Base-by-base conservation (phyloP, 2,329 filamentous ascomycete species). In the Apiospora pterosperma region DNA sequence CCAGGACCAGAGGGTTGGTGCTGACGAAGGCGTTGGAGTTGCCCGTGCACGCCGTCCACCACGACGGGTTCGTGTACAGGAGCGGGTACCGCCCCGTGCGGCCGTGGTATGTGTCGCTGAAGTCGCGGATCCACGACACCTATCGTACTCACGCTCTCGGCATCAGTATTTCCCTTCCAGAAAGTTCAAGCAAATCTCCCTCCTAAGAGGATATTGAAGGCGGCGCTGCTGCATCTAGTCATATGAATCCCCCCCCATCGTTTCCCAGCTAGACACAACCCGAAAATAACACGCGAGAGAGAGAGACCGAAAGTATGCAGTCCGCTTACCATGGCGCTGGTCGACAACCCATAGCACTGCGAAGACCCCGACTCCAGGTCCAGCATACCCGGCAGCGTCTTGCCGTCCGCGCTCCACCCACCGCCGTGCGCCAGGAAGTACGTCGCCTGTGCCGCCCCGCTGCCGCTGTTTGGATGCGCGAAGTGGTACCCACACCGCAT, bases 401-500 rank as follows among this genome's bases (percentile, higher is more conserved):
- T 80, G 61, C 83, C 83, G 67, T 87, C 84, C 21, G 70, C 72
- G 23, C 77, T 78, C 85, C 85, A 87, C 64, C 82, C 83, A 34
- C 85, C 85, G 52, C 84, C 85, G 68, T 86, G 76, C 0, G 77
- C 73, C 60, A 84, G 67, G 75, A 87, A 87, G 74, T 76, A 86
- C 12, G 78, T 74, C 8, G 84, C 85, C 70, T 87, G 84, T 0
- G 74, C 72, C 4, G 80, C 75, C 19, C 81, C 83, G 5, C 79
- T 76, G 67, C 78, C 79, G 19, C 71, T 70, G 28, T 21, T 55
- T 0, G 82, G 84, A 39, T 79, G 79, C 5, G 85, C 84, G 67
- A 85, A 86, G 77, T 87, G 85, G 70, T 87, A 86, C 39, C 79
- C 84, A 60, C 84, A 84, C 25, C 84, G 82, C 72, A 87, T 82